Base-by-base conservation (phyloP, 352 stramenopile genomes). In the Nothophytophthora sp. region DNA sequence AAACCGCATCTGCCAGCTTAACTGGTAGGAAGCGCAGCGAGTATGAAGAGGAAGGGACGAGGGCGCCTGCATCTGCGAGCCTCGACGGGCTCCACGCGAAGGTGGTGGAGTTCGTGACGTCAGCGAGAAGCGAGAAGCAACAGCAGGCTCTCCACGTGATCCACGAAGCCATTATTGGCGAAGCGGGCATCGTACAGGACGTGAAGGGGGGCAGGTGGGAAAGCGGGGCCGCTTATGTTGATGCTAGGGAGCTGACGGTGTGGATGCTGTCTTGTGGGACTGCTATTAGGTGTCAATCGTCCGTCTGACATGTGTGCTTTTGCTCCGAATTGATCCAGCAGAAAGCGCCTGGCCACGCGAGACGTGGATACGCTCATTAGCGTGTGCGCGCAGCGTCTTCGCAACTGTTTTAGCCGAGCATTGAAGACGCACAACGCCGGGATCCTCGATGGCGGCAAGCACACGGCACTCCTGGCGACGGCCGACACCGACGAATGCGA, bases 401-500 rank as follows among this genome's bases (percentile, higher is more conserved):
- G 69, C 0, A 24, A 60, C 22, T 39, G 27, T 11, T 69, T 76
- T 29, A 60, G 70, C 29, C 60, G 48, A 10, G 41, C 49, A 18
- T 55, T 86, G 9, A 72, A 84, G 32, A 30, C 46, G 5, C 73
- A 71, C 24, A 86, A 75, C 28, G 35, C 55, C 4, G 39, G 45
- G 0, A 50, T 49, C 23, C 46, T 82, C 13, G 58, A 74, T 19
- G 57, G 57, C 16, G 57, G 60, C n/a, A 23, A 8, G 16, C n/a
- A 55, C 19, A 28, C 30, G n/a, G 36, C 12, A 30, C 37, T 57
- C 27, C 3, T 66, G 36, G 49, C 55, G 22, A 15, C 49, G 42
- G 35, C 22, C 1, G 36, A 40, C 8, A 42, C 24, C 1, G 43
- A 58, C 4, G 53, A 49, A n/a, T 33, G 30, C 33, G 22, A 42